These are phyloP conservation scores for Alloteropsis semialata DNA, from an alignment of 176 grass and related monocot genomes.

Conservation along the genomic window DNA sequence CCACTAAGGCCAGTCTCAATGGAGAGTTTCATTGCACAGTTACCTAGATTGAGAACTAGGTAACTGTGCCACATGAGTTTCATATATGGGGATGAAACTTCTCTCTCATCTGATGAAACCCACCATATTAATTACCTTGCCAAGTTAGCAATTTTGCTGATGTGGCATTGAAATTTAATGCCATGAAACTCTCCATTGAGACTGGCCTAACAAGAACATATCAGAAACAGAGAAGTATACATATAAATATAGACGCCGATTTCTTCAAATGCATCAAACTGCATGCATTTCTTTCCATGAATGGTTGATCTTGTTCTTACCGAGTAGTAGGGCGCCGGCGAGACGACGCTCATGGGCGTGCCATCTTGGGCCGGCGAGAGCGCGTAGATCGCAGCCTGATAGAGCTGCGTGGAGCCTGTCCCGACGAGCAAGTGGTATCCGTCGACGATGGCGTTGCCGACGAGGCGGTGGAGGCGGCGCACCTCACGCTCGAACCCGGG, in stretches of 20 bases:
- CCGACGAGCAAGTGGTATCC: constrained; percentile 58
- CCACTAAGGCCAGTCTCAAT: too few species aligned
- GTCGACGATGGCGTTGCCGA: constrained; percentile 56
- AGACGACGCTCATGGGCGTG: constrained; percentile 57
- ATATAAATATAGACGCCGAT: neutral
- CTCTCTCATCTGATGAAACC: too few species aligned
- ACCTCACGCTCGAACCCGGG: constrained; percentile 48
- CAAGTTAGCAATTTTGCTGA: too few species aligned
- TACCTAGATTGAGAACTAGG: too few species aligned
- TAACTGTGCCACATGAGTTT: too few species aligned
- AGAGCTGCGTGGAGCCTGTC: constrained; percentile 75
- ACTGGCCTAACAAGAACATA: neutral
- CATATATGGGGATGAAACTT: too few species aligned
- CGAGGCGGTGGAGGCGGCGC: constrained; percentile 60
- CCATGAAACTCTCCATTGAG: too few species aligned
- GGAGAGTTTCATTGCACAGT: too few species aligned
- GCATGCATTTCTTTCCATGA: neutral
- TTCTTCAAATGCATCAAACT: neutral
- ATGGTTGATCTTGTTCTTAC: constrained; percentile 32
- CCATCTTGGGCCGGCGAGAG: constrained; percentile 20
- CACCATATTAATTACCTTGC: too few species aligned
- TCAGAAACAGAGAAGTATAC: neutral
- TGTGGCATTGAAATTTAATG: too few species aligned
- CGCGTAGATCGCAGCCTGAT: constrained; percentile 71
- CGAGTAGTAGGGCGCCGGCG: constrained; percentile 59